Base-by-base conservation (phyloP, 148 eudicot genomes). In the Diospyros lotus region DNA sequence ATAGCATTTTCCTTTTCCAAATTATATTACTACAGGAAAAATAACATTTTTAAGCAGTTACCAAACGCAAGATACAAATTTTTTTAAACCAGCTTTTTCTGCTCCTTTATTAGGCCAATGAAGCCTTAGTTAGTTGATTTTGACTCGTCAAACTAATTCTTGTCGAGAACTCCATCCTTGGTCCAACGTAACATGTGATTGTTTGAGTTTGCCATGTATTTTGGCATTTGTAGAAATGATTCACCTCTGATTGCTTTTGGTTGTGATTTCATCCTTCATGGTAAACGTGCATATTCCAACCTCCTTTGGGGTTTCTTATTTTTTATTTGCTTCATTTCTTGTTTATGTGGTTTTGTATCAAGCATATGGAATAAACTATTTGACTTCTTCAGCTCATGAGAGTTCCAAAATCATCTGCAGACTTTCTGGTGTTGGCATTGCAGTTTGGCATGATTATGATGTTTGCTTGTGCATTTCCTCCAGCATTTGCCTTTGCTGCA, bases 391-490 rank as follows among this genome's bases (percentile, higher is more conserved):
- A 14, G n/a, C 54, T 43, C 6, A 44, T 76, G 17, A 28, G 8
- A 40, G 43, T 39, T 38, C 50, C 42, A 73, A 8, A 66, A 44
- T 51, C 40, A 17, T 66, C 3, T 86, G 89, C 96, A 95, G 98
- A 95, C 81, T 95, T 92, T 77, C 82, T 95, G 54, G 98, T 92
- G 82, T 48, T 92, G 87, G 86, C 97, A 9, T 79, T 95, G 89
- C 98, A 95, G 78, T 95, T 92, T 77, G 98, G 98, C 68, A 90
- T 90, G 93, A 86, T 92, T 78, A 95, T 95, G 98, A 92, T 95
- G 98, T 95, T 95, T 85, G 98, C 97, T 44, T 92, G 97, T 78
- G 98, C 96, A 66, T 93, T 90, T 74, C 98, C 98, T 5, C 96
- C 85, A 51, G 90, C 94, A 4, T 95, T 95, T 83, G 89, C 86